Evolutionary conservation across 2,329 filamentous ascomycete genomes (phyloP).

Genomic region (Magnaporthiopsis rhizophila): DNA sequence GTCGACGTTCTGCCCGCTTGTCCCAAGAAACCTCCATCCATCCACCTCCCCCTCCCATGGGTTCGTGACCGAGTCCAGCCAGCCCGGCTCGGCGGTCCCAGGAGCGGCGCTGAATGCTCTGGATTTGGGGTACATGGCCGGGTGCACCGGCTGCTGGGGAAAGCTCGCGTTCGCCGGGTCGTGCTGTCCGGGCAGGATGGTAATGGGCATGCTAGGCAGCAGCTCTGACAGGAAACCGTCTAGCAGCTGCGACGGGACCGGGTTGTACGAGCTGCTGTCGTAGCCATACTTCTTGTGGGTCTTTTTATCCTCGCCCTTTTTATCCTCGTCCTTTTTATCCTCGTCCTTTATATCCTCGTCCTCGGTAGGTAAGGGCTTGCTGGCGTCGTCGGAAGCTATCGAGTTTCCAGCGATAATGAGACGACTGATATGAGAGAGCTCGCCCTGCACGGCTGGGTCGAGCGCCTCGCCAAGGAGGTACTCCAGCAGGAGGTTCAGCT

Average conservation of each 20-base stretch:
- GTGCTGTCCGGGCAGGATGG: constrained; percentile 71
- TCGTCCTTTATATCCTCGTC: no score
- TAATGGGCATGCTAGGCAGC: constrained; percentile 80
- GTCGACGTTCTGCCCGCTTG: constrained; percentile 85
- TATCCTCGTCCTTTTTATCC: no score
- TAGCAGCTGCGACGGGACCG: constrained; percentile 72
- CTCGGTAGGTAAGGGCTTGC: constrained; percentile 18
- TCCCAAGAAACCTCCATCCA: constrained; percentile 80
- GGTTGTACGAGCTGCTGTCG: constrained; percentile 81
- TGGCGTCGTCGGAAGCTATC: constrained; percentile 37
- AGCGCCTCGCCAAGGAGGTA: constrained; percentile 79
- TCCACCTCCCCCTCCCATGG: constrained; percentile 88
- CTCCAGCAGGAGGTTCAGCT: constrained; percentile 72
- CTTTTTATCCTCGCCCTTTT: constrained; percentile 25
- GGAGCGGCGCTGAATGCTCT: constrained; percentile 56
- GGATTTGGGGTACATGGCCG: constrained; percentile 78
- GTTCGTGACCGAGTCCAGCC: constrained; percentile 87
- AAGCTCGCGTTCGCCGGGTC: constrained; percentile 87
- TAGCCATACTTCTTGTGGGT: constrained; percentile 84
- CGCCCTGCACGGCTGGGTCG: constrained; percentile 48
- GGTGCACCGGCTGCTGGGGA: constrained; percentile 87
- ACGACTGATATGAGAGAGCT: constrained; percentile 63
- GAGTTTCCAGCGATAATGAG: constrained; percentile 92
- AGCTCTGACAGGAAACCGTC: constrained; percentile 76
- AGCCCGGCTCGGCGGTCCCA: constrained; percentile 28